These are phyloP conservation scores for Picea glauca DNA, from an alignment of 75 land plant genomes.

Conservation along the genomic window DNA sequence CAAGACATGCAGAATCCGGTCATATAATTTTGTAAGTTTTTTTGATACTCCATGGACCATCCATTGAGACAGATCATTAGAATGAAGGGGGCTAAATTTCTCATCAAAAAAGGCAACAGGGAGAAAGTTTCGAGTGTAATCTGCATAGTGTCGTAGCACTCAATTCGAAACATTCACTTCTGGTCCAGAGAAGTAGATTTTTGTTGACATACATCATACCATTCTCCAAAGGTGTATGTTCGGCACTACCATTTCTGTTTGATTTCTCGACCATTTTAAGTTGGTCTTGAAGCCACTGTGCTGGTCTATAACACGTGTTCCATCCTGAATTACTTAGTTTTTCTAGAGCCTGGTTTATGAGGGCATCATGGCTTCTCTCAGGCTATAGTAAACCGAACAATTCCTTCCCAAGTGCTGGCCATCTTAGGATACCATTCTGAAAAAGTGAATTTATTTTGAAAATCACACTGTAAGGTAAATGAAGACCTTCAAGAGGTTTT, in stretches of 20 bases:
- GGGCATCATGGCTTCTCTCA: neutral
- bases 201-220: conserved; percentile 62
- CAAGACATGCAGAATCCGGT: conserved; percentile 44
- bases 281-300: conserved; percentile 28
- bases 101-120: conserved; percentile 86
- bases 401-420: conserved; percentile 37
- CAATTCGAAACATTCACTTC: conserved; percentile 81
- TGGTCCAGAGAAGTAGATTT: conserved; percentile 79
- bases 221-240: conserved; percentile 20
- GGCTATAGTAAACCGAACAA: conserved; percentile 55
- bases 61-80: conserved; percentile 33
- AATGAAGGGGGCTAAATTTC: conserved; percentile 35
- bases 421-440: conserved; percentile 51
- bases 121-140: conserved; percentile 60
- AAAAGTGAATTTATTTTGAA: conserved; percentile 57
- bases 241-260: neutral
- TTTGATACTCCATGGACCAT: neutral
- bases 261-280: conserved; percentile 3
- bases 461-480: neutral
- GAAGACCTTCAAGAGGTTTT: neutral
- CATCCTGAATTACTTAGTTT: conserved; percentile 20
- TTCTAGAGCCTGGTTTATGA: conserved; percentile 42
- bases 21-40: conserved; percentile 42
- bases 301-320: conserved; percentile 51
- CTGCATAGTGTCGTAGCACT: conserved; percentile 43